Conservation (phyloP, 2,329 filamentous ascomycete species). For the Botrytis fabae region DNA sequence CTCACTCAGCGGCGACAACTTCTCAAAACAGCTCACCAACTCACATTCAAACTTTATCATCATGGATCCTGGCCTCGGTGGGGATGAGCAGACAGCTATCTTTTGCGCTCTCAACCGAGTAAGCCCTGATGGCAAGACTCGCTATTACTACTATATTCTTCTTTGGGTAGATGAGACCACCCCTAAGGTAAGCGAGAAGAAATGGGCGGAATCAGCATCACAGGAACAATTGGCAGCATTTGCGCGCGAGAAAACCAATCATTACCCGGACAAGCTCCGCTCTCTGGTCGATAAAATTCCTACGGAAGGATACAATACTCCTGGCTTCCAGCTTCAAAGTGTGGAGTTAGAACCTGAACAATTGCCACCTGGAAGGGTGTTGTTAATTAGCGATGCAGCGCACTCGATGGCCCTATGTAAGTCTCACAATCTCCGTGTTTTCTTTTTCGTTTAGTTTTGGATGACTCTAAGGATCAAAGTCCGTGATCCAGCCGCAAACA, state of each 20-base stretch:
- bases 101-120: neutral
- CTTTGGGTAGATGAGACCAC: neutral
- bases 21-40: neutral
- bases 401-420: neutral
- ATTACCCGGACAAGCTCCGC: neutral
- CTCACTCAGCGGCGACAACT: neutral
- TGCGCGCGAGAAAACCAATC: neutral
- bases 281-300: neutral
- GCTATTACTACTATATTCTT: neutral
- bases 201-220: neutral
- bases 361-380: neutral
- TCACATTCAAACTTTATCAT: neutral
- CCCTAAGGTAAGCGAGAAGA: neutral
- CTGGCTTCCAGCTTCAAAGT: slow-evolving; percentile 1
- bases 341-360: neutral
- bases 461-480: neutral
- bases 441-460: neutral
- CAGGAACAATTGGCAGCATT: neutral
- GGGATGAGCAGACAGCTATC: neutral
- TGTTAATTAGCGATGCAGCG: neutral
- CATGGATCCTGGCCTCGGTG: neutral
- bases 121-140: neutral
- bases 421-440: neutral
- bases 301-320: neutral
- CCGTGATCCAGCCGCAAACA: neutral